These are phyloP conservation scores for Aaosphaeria arxii DNA, from an alignment of 2,329 filamentous ascomycete genomes.

Conservation along the genomic window DNA sequence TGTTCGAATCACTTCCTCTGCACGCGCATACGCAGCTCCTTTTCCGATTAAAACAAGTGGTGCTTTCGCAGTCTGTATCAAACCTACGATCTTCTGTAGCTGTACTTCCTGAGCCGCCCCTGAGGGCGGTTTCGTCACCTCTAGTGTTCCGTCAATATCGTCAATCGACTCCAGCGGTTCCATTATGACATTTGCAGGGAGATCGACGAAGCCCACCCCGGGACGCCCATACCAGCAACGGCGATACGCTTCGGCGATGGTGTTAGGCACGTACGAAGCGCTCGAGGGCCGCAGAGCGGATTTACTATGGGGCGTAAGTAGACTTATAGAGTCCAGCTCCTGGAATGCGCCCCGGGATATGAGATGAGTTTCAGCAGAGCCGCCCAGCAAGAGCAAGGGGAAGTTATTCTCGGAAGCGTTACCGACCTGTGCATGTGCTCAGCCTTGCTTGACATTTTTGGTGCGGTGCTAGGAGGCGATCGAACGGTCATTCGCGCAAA, in stretches of 20 bases:
- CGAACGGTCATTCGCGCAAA: background rate
- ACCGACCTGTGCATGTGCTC: constrained; percentile 30
- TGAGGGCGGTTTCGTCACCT: constrained; percentile 40
- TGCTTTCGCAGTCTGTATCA: constrained; percentile 49
- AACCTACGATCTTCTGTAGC: constrained; percentile 40
- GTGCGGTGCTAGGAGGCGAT: background rate
- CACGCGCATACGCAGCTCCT: constrained; percentile 52
- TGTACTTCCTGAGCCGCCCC: constrained; percentile 44
- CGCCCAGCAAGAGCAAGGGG: constrained; percentile 53
- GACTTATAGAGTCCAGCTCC: constrained; percentile 54
- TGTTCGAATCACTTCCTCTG: constrained; percentile 44
- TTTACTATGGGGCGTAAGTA: constrained; percentile 54
- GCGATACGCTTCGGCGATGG: constrained; percentile 51
- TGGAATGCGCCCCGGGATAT: constrained; percentile 55
- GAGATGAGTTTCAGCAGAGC: constrained; percentile 51
- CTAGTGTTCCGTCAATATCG: constrained; percentile 4
- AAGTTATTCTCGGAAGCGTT: constrained; percentile 54
- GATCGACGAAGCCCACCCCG: constrained; percentile 52
- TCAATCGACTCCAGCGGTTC: constrained; percentile 17
- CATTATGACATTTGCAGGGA: constrained; percentile 56
- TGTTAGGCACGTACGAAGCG: constrained; percentile 45
- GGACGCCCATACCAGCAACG: constrained; percentile 53
- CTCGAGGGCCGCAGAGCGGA: constrained; percentile 44
- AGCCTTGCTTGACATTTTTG: background rate
- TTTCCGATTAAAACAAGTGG: constrained; percentile 56